phyloP scores from a whole-genome alignment of 495 filamentous ascomycete genomes.

The Massariosphaeria phaeospora region DNA sequence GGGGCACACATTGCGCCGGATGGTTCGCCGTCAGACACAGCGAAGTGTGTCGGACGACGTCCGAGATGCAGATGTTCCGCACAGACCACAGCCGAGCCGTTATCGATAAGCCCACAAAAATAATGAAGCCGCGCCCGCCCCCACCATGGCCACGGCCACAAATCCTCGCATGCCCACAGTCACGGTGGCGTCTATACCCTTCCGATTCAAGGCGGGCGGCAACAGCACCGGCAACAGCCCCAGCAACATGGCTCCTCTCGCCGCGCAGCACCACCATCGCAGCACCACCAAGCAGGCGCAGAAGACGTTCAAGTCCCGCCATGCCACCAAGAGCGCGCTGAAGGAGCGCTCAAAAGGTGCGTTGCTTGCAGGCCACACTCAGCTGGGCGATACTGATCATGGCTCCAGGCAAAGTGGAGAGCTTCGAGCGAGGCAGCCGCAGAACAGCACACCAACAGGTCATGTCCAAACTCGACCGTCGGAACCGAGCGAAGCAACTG shows the following conservation, averaged over 20 bases:
- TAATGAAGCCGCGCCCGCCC: not conserved
- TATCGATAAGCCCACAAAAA: slow-evolving; percentile 32
- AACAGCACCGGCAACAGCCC: too few relatives aligned
- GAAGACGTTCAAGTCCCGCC: slow-evolving; percentile 86
- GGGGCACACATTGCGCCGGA: too few relatives aligned
- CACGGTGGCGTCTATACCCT: slow-evolving; percentile 65
- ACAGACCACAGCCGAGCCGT: not conserved
- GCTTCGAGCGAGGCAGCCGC: slow-evolving; percentile 54
- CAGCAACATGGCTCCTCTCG: slow-evolving; percentile 58
- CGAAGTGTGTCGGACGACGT: too few relatives aligned
- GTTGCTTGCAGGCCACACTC: too few relatives aligned
- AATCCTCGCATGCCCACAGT: not conserved
- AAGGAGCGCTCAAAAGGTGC: slow-evolving; percentile 77
- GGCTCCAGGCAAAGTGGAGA: slow-evolving; percentile 58
- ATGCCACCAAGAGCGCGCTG: slow-evolving; percentile 80
- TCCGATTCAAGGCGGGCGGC: slow-evolving; percentile 80
- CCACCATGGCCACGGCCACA: not conserved
- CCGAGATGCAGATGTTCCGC: too few relatives aligned
- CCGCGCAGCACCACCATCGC: slow-evolving; percentile 64
- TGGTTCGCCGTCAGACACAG: too few relatives aligned
- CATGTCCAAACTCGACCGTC: slow-evolving; percentile 92
- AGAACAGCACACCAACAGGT: slow-evolving; percentile 92
- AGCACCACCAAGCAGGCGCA: slow-evolving; percentile 79
- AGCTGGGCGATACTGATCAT: too few relatives aligned
- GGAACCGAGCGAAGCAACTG: slow-evolving; percentile 86